A percentile compares a stretch with the other conserved stretches of the same genome.
phyloP scores from a whole-genome alignment of 78 protist species.

The Monosiga brevicollis region DNA sequence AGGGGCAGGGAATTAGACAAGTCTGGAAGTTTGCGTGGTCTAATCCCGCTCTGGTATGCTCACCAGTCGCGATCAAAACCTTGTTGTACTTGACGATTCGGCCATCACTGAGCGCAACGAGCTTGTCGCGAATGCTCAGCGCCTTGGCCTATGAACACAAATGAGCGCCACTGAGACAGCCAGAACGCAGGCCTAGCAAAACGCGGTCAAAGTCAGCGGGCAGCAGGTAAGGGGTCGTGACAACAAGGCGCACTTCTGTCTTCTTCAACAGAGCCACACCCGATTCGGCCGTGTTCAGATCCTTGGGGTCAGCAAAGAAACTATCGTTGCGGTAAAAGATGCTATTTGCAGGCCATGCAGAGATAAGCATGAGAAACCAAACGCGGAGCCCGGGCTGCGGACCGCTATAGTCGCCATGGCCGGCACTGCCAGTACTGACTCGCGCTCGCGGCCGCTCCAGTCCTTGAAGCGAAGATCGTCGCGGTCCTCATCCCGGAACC shows the following conservation, averaged over 20 bases:
- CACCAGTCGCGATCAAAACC: slow-evolving; percentile 76
- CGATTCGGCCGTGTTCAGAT: neutral
- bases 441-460: slow-evolving; percentile 21
- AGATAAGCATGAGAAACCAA: neutral
- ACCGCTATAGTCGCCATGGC: too few relatives aligned
- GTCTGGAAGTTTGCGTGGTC: slow-evolving; percentile 43
- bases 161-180: neutral
- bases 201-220: neutral
- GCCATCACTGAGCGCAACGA: slow-evolving; percentile 50
- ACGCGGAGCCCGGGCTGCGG: neutral
- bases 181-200: neutral
- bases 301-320: neutral
- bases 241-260: neutral
- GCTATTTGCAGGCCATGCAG: neutral
- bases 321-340: neutral
- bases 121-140: slow-evolving; percentile 17
- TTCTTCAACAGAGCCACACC: too few relatives aligned
- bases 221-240: neutral
- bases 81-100: slow-evolving; percentile 38
- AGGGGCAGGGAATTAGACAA: neutral
- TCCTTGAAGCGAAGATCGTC: slow-evolving; percentile 16
- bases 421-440: neutral
- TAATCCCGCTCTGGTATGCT: too few relatives aligned
- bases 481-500: slow-evolving; percentile 32
- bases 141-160: too few relatives aligned